Conservation (phyloP, 805 yeast species). For the Metschnikowia hibisci region DNA sequence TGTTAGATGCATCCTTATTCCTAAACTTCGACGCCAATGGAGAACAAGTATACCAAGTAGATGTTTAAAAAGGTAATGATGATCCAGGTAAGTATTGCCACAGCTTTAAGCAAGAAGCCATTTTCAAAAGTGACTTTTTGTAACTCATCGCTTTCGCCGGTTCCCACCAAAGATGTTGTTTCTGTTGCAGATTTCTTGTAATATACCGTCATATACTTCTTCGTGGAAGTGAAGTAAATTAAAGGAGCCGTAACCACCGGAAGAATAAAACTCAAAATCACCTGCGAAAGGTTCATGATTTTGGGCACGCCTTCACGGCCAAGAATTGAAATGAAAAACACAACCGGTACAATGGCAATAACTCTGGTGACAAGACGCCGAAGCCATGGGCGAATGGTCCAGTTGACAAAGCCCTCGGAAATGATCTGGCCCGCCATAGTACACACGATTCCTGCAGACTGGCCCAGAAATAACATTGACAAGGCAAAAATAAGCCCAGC, state of each 20-base stretch:
- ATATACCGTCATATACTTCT: conserved; percentile 39
- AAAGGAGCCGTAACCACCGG: conserved; percentile 45
- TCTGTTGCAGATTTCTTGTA: conserved; percentile 3
- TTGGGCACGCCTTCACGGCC: conserved; percentile 45
- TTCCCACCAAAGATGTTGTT: conserved; percentile 7
- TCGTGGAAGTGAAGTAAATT: conserved; percentile 40
- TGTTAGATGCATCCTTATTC: neutral
- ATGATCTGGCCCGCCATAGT: conserved; percentile 48
- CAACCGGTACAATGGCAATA: conserved; percentile 41
- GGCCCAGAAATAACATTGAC: conserved; percentile 45
- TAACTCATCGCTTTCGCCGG: conserved; percentile 6
- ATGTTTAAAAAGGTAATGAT: conserved; percentile 37
- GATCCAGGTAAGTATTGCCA: conserved; percentile 38
- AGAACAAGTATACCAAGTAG: conserved; percentile 39
- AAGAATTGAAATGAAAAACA: conserved; percentile 32
- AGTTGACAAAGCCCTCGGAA: conserved; percentile 43
- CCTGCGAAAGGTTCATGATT: conserved; percentile 44
- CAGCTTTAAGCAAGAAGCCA: conserved; percentile 29
- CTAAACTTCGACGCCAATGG: conserved; percentile 39
- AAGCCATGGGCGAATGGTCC: conserved; percentile 43
- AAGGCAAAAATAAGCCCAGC: conserved; percentile 44
- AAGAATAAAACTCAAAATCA: conserved; percentile 40
- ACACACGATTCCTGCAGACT: conserved; percentile 46
- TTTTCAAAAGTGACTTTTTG: conserved; percentile 36
- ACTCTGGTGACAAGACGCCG: conserved; percentile 40